Conservation (phyloP, 768 basidiomycete genomes). For the Suillus subalutaceus region DNA sequence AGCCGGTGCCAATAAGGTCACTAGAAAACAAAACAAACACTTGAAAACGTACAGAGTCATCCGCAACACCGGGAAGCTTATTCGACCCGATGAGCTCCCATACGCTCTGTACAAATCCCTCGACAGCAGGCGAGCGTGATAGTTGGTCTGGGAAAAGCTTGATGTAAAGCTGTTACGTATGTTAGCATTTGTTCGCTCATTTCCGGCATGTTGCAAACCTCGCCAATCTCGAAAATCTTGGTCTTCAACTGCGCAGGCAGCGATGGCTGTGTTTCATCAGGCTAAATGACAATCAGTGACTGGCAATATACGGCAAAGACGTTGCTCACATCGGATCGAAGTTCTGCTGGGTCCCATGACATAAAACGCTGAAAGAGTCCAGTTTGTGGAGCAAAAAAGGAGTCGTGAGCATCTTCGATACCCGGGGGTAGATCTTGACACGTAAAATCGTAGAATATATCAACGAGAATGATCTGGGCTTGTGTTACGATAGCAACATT, state of each 20-base stretch:
- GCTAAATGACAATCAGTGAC: constrained; percentile 40
- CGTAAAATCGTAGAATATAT: constrained; percentile 92
- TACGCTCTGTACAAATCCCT: constrained; percentile 81
- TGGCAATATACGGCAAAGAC: constrained; percentile 4
- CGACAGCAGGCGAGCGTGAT: constrained; percentile 61
- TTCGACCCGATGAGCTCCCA: constrained; percentile 82
- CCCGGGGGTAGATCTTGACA: constrained; percentile 94
- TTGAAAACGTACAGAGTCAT: constrained; percentile 62
- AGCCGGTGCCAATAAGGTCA: neutral
- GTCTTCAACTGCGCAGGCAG: constrained; percentile 91
- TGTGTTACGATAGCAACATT: constrained; percentile 63
- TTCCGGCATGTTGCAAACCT: constrained; percentile 48
- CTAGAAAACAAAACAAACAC: neutral
- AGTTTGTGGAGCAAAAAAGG: constrained; percentile 73
- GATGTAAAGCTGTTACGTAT: constrained; percentile 61
- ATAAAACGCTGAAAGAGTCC: constrained; percentile 85
- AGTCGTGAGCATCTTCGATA: constrained; percentile 84
- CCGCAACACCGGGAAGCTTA: constrained; percentile 65
- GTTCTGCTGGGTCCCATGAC: constrained; percentile 71
- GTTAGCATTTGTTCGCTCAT: constrained; percentile 8
- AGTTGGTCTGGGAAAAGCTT: constrained; percentile 84
- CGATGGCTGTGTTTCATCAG: constrained; percentile 82
- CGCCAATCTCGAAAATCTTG: constrained; percentile 85
- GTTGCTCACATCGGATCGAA: constrained; percentile 63
- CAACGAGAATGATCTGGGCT: constrained; percentile 74